These are phyloP conservation scores for Ajuga chamaepitys DNA, from an alignment of 257 asterid species.

Conservation along the genomic window DNA sequence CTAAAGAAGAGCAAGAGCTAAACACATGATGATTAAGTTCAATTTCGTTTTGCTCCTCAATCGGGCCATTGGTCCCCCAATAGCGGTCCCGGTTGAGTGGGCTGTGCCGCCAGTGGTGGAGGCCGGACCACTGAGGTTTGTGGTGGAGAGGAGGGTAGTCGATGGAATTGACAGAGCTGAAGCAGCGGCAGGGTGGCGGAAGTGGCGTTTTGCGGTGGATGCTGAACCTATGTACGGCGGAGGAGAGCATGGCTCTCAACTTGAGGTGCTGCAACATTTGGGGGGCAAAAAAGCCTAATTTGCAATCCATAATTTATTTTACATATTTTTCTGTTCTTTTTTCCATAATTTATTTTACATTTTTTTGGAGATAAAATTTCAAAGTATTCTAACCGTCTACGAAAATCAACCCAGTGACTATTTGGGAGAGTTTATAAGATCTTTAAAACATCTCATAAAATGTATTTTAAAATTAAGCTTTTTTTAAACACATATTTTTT, in stretches of 20 bases:
- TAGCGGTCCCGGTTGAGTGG: constrained; percentile 55
- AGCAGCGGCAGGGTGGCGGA: constrained; percentile 16
- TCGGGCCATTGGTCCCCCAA: constrained; percentile 89
- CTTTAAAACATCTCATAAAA: too few species aligned
- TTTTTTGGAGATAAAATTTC: background rate
- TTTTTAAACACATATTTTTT: too few species aligned
- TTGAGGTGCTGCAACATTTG: constrained; percentile 8
- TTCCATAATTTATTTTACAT: background rate
- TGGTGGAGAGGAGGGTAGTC: constrained; percentile 33
- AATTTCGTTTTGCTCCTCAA: constrained; percentile 9
- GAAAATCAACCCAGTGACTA: too few species aligned
- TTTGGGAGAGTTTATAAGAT: too few species aligned
- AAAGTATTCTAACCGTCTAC: background rate
- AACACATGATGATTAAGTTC: constrained; percentile 2
- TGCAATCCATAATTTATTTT: background rate
- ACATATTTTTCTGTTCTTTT: background rate
- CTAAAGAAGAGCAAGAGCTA: constrained; percentile 47
- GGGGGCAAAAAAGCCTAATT: too few species aligned
- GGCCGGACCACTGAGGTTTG: constrained; percentile 76
- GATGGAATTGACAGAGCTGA: constrained; percentile 24
- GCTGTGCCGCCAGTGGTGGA: constrained; percentile 61
- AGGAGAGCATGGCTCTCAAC: constrained; percentile 21
- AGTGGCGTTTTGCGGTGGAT: constrained; percentile 2
- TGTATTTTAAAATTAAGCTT: too few species aligned
- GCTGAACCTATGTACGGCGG: constrained; percentile 7